A percentile compares a stretch with the other conserved stretches of the same genome.
These are phyloP conservation scores for Volutella citrinella DNA, from an alignment of 2,329 filamentous ascomycete species.

Conservation along the genomic window DNA sequence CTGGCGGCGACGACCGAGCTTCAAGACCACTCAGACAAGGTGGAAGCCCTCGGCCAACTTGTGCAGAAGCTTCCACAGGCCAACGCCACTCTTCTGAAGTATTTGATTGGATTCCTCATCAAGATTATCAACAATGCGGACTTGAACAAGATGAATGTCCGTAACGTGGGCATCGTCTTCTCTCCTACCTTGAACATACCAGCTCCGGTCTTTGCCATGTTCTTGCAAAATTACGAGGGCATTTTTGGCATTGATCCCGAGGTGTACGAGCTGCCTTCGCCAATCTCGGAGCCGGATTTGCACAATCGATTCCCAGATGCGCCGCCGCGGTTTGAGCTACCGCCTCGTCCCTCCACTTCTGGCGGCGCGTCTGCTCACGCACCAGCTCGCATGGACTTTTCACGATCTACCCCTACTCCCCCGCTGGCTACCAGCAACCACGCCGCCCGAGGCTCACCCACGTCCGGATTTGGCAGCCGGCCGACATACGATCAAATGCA, in stretches of 20 bases:
- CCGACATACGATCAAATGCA: constrained; percentile 45
- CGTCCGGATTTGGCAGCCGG: constrained; percentile 35
- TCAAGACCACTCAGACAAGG: constrained; percentile 70
- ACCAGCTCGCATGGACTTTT: constrained; percentile 37
- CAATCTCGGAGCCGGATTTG: constrained; percentile 37
- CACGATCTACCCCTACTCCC: constrained; percentile 47
- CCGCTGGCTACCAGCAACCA: constrained; percentile 37
- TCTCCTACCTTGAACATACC: constrained; percentile 96
- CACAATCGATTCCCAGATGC: constrained; percentile 26
- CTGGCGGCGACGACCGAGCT: constrained; percentile 78
- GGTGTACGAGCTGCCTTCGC: constrained; percentile 56
- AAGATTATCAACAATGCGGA: constrained; percentile 88
- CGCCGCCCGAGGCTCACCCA: constrained; percentile 38
- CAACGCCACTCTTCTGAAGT: constrained; percentile 78
- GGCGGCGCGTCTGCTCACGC: constrained; percentile 50
- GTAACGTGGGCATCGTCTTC: constrained; percentile 97
- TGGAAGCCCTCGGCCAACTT: constrained; percentile 71
- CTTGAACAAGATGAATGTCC: constrained; percentile 96
- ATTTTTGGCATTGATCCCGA: constrained; percentile 77
- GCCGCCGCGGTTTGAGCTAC: constrained; percentile 31
- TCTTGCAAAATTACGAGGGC: constrained; percentile 82
- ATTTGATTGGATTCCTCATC: constrained; percentile 84
- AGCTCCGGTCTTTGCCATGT: constrained; percentile 87
- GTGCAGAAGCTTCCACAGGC: constrained; percentile 76
- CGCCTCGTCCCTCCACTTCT: constrained; percentile 48